Conservation (phyloP, 1,139 yeast species). For the Nakaseomyces sp. region DNA sequence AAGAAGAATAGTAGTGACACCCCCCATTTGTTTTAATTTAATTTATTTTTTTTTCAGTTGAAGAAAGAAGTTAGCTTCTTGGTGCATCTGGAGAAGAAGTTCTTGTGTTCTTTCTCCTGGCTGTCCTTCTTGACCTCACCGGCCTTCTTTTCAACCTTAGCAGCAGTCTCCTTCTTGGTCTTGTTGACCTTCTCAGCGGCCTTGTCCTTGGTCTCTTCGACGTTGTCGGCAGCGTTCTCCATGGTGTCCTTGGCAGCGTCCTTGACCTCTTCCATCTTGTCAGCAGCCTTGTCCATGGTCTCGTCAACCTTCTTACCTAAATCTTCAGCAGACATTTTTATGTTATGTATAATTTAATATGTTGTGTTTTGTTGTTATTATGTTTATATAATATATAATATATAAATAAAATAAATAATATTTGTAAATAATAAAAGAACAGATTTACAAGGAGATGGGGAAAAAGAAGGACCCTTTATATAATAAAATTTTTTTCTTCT, state of each 20-base stretch:
- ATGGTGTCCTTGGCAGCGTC: too few relatives aligned
- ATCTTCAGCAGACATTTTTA: slow-evolving; percentile 8
- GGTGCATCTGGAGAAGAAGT: slow-evolving; percentile 7
- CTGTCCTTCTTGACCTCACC: slow-evolving; percentile 18
- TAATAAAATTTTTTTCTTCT: too few relatives aligned
- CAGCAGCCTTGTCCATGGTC: slow-evolving; percentile 7
- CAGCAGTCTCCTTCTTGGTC: slow-evolving; percentile 19
- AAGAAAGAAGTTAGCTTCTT: slow-evolving; percentile 5
- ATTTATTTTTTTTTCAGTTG: slow-evolving; percentile 5
- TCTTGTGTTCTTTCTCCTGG: slow-evolving; percentile 13
- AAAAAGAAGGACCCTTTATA: too few relatives aligned
- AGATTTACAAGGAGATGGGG: too few relatives aligned
- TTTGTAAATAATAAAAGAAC: too few relatives aligned
- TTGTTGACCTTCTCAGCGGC: slow-evolving; percentile 18
- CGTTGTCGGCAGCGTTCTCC: background rate
- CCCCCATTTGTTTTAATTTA: too few relatives aligned
- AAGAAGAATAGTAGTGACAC: background rate
- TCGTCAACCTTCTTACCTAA: slow-evolving; percentile 8
- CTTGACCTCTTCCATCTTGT: slow-evolving; percentile 3
- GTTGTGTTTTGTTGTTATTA: background rate
- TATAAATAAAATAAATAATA: too few relatives aligned
- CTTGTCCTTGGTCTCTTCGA: slow-evolving; percentile 11
- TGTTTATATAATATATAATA: background rate
- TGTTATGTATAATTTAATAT: background rate
- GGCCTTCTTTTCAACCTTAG: slow-evolving; percentile 11